Evolutionary conservation across 345 rosid species (phyloP).

Genomic region (Gossypium ekmanianum): DNA sequence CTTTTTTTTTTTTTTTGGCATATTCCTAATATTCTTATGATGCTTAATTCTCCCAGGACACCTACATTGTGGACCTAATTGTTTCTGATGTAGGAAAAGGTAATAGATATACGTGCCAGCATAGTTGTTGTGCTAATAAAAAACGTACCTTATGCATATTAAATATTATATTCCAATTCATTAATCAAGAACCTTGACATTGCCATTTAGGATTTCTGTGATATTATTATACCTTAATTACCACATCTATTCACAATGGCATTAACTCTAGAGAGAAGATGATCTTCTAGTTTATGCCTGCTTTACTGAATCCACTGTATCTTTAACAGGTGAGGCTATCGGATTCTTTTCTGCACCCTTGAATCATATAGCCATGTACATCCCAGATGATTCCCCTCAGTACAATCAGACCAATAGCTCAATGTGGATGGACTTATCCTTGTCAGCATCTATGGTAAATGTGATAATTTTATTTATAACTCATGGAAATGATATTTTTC

Average conservation of each 20-base stretch:
- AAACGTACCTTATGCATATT: neutral
- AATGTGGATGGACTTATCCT: constrained; percentile 63
- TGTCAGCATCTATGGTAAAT: constrained; percentile 49
- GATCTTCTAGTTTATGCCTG: neutral
- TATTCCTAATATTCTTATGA: neutral
- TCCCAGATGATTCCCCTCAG: constrained; percentile 37
- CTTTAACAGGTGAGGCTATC: constrained; percentile 59
- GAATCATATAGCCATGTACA: constrained; percentile 48
- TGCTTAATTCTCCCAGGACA: constrained; percentile 46
- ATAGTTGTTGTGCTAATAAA: constrained; percentile 4
- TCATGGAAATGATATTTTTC: neutral
- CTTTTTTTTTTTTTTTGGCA: neutral
- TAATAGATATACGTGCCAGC: constrained; percentile 19
- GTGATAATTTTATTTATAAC: neutral
- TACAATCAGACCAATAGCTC: constrained; percentile 48
- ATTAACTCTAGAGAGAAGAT: neutral
- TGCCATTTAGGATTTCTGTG: neutral
- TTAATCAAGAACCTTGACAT: neutral
- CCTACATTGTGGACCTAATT: constrained; percentile 52
- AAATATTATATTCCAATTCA: neutral
- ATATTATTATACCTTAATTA: neutral
- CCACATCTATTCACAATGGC: neutral
- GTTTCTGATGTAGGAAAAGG: constrained; percentile 76
- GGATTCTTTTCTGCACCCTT: constrained; percentile 74
- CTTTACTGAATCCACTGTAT: constrained; percentile 8